phyloP scores from a whole-genome alignment of 2,329 filamentous ascomycete species.

The Stagonosporopsis rhizophila region DNA sequence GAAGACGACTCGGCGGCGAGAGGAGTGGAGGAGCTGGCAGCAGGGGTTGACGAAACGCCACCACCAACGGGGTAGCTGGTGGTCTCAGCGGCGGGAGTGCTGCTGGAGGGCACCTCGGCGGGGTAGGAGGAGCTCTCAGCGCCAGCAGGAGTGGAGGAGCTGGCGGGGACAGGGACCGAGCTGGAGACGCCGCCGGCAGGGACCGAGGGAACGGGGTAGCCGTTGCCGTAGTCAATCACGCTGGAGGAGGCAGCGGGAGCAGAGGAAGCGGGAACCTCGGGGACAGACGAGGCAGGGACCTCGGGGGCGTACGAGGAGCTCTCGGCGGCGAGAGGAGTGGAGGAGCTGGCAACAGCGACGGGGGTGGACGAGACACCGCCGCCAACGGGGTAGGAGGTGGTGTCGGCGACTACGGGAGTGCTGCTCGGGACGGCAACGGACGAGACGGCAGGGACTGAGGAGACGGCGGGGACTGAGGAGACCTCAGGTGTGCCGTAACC shows the following conservation, averaged over 20 bases:
- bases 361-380: constrained; percentile 11
- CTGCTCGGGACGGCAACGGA: constrained; percentile 12
- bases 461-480: constrained; percentile 6
- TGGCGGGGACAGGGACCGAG: constrained; percentile 7
- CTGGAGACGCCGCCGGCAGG: constrained; percentile 18
- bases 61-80: constrained; percentile 6
- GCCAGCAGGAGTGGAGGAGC: not conserved
- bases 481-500: constrained; percentile 20
- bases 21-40: constrained; percentile 15
- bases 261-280: constrained; percentile 13
- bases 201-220: constrained; percentile 14
- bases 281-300: constrained; percentile 10
- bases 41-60: constrained; percentile 10
- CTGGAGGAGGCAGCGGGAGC: constrained; percentile 16
- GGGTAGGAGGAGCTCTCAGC: not conserved
- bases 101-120: constrained; percentile 3
- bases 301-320: constrained; percentile 15
- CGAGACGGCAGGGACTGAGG: constrained; percentile 9
- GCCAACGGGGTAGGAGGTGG: constrained; percentile 1
- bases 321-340: constrained; percentile 16
- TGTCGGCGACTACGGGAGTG: constrained; percentile 14
- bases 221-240: constrained; percentile 15
- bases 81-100: constrained; percentile 14
- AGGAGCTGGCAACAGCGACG: constrained; percentile 13
- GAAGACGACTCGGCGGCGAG: constrained; percentile 1